Conservation (phyloP, 1,284 basidiomycete species). For the Ceratobasidium sp. region DNA sequence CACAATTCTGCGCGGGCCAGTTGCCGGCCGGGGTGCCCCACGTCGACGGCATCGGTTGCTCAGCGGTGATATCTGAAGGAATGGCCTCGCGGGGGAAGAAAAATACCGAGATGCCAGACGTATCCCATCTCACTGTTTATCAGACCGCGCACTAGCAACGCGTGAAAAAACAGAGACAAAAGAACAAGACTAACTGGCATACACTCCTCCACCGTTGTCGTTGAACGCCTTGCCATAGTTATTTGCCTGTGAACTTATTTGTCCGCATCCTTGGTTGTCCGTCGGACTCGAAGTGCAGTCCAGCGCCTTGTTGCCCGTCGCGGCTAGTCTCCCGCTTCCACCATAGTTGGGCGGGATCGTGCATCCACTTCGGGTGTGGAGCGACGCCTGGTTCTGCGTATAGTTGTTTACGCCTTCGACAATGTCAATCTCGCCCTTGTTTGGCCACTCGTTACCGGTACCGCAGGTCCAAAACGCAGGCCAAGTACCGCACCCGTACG, state of each 20-base stretch:
- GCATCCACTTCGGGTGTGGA: conserved; percentile 46
- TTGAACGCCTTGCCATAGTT: conserved; percentile 59
- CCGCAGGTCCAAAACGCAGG: conserved; percentile 58
- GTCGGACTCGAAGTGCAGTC: conserved; percentile 45
- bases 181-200: conserved; percentile 29
- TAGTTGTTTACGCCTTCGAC: conserved; percentile 45
- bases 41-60: conserved; percentile 71
- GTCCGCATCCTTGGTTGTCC: conserved; percentile 55
- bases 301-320: conserved; percentile 6
- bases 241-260: conserved; percentile 44
- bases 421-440: conserved; percentile 47
- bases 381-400: conserved; percentile 32
- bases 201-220: conserved; percentile 48
- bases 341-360: conserved; percentile 63
- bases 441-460: conserved; percentile 48
- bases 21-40: conserved; percentile 83
- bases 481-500: conserved; percentile 88
- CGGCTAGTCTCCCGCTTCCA: conserved; percentile 70
- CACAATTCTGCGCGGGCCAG: conserved; percentile 77
- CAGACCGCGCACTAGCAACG: conserved; percentile 17
- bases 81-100: conserved; percentile 81
- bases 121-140: conserved; percentile 75
- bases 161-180: not conserved
- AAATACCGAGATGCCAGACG: conserved; percentile 78
- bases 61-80: conserved; percentile 78